Evolutionary conservation across 257 asterid genomes (phyloP).

Genomic region (Solanum piurae): DNA sequence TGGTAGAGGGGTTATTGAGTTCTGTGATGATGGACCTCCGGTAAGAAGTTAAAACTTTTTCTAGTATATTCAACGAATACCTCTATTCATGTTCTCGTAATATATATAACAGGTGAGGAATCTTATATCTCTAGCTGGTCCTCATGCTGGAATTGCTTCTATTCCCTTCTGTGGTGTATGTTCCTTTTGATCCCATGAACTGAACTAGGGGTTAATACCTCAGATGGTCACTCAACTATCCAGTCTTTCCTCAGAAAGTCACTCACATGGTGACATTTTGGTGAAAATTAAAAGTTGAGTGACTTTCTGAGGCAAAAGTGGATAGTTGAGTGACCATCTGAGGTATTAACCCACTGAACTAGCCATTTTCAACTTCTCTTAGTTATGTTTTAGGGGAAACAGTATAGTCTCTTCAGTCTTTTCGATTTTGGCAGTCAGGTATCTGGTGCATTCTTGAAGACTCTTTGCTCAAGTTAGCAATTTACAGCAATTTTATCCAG

Average conservation of each 20-base stretch:
- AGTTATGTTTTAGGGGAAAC: neutral
- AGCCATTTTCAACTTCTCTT: neutral
- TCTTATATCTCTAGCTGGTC: conserved; percentile 82
- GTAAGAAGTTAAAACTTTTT: conserved; percentile 34
- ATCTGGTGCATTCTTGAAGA: conserved; percentile 54
- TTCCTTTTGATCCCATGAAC: neutral
- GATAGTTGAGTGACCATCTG: no score
- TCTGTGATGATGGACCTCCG: conserved; percentile 79
- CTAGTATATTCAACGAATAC: neutral
- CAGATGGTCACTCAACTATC: no score
- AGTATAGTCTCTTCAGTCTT: neutral
- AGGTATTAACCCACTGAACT: no score
- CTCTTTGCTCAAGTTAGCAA: conserved; percentile 38
- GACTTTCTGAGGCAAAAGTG: no score
- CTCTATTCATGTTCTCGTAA: neutral
- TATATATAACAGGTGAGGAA: conserved; percentile 59
- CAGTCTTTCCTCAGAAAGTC: no score
- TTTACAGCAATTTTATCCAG: conserved; percentile 71
- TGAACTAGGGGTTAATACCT: no score
- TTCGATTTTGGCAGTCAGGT: conserved; percentile 51
- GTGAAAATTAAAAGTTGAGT: no score
- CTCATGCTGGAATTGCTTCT: conserved; percentile 93
- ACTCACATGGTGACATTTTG: no score
- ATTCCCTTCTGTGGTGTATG: conserved; percentile 82
- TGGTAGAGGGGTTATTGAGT: conserved; percentile 77